phyloP scores from a whole-genome alignment of 2,329 filamentous ascomycete species.

The Proliferodiscus dingleyae region DNA sequence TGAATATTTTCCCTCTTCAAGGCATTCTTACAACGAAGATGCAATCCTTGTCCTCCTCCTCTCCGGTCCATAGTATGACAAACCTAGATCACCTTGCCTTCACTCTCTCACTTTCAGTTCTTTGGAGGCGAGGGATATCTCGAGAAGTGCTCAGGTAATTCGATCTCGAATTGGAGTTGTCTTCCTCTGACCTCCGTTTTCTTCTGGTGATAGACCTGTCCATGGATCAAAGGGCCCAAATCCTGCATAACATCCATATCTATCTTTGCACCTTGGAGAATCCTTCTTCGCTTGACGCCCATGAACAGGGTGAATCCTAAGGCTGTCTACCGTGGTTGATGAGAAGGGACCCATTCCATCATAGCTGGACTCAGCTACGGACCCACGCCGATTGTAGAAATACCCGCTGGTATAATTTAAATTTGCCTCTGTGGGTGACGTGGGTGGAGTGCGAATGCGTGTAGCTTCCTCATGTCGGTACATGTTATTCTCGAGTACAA shows the following conservation, averaged over 20 bases:
- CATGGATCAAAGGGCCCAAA: too few relatives aligned
- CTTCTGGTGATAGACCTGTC: too few relatives aligned
- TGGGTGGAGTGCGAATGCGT: conserved; percentile 30
- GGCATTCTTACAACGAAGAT: neutral
- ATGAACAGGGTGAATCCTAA: too few relatives aligned
- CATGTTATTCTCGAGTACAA: neutral
- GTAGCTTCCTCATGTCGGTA: conserved; percentile 23
- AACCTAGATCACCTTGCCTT: conserved; percentile 36
- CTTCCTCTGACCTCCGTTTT: neutral
- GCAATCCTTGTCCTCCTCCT: neutral
- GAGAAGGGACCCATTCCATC: too few relatives aligned
- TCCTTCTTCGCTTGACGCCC: too few relatives aligned
- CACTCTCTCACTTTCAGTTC: conserved; percentile 34
- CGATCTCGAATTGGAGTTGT: conserved; percentile 31
- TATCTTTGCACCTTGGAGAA: too few relatives aligned
- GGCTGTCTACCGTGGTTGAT: too few relatives aligned
- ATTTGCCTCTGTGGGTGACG: conserved; percentile 19
- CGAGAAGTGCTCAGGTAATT: conserved; percentile 40
- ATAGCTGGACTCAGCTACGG: too few relatives aligned
- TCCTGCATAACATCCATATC: too few relatives aligned
- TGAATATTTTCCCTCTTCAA: too few relatives aligned
- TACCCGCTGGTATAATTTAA: too few relatives aligned
- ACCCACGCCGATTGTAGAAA: too few relatives aligned
- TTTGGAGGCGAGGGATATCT: conserved; percentile 40
- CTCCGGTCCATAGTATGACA: conserved; percentile 35